Evolutionary conservation across 1,284 basidiomycete species (phyloP).

Genomic region (Puccinia novopanici): DNA sequence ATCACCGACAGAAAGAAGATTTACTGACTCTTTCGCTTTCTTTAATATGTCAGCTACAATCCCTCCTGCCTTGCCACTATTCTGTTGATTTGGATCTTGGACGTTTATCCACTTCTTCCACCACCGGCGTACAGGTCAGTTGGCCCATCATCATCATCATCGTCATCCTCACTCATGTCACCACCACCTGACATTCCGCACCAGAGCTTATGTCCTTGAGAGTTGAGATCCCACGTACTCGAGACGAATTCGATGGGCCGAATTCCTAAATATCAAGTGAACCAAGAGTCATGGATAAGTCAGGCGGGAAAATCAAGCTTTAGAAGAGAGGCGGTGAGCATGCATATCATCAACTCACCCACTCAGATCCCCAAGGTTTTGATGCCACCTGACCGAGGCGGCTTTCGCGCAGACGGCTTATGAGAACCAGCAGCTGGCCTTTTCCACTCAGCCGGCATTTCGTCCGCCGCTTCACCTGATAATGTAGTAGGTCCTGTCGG

Average conservation of each 20-base stretch:
- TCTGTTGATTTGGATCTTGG: constrained; percentile 72
- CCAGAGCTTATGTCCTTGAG: constrained; percentile 38
- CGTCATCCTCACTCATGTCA: constrained; percentile 54
- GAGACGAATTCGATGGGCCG: constrained; percentile 13
- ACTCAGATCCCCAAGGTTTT: constrained; percentile 36
- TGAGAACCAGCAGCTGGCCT: constrained; percentile 13
- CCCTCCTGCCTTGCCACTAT: constrained; percentile 65
- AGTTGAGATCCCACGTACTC: constrained; percentile 44
- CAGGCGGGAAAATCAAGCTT: no score
- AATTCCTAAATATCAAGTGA: constrained; percentile 30
- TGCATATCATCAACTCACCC: constrained; percentile 14
- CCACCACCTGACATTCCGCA: constrained; percentile 50
- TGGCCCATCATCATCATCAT: constrained; percentile 56
- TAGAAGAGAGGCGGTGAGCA: no score
- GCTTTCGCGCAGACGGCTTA: constrained; percentile 4
- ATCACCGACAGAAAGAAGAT: not conserved
- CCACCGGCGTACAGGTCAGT: constrained; percentile 59
- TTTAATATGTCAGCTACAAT: constrained; percentile 78
- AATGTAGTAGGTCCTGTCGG: constrained; percentile 58
- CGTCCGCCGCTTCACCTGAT: constrained; percentile 57
- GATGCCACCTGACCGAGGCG: constrained; percentile 41
- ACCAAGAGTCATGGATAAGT: not conserved
- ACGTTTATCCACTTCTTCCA: constrained; percentile 74
- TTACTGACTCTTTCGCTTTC: constrained; percentile 74
- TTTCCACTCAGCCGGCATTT: constrained; percentile 55